Percentiles rank a stretch among this genome's conserved stretches.
Conservation (phyloP, 169 alveolate genomes). For the Amoebophrya sp. region DNA sequence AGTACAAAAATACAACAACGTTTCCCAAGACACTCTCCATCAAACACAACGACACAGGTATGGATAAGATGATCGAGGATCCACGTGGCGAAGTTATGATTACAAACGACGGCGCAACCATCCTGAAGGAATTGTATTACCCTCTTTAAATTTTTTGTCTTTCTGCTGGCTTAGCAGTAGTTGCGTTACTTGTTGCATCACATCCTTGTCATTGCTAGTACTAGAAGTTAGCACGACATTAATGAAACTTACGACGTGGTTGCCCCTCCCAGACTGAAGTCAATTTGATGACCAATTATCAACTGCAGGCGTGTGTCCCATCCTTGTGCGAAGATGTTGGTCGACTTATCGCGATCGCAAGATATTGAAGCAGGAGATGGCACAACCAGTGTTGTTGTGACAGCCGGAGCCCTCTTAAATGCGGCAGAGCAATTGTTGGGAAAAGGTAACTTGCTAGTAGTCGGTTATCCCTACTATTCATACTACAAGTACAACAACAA, state of each 20-base stretch:
- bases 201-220: neutral
- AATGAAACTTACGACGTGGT: neutral
- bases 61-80: slow-evolving; percentile 98
- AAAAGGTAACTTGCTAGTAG: too few relatives aligned
- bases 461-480: too few relatives aligned
- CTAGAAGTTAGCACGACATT: too few relatives aligned
- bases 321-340: slow-evolving; percentile 48
- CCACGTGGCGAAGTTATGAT: slow-evolving; percentile 94
- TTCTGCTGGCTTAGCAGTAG: too few relatives aligned
- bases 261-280: neutral
- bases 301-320: slow-evolving; percentile 37
- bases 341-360: slow-evolving; percentile 66
- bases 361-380: slow-evolving; percentile 99
- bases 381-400: slow-evolving; percentile 97
- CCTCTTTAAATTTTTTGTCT: too few relatives aligned
- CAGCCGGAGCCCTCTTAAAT: slow-evolving; percentile 94
- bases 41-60: slow-evolving; percentile 67
- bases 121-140: slow-evolving; percentile 68
- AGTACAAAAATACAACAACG: neutral
- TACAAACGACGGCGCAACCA: slow-evolving; percentile 99
- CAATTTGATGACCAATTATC: neutral
- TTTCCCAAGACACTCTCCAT: neutral
- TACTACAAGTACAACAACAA: too few relatives aligned
- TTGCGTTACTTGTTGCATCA: neutral
- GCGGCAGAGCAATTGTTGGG: slow-evolving; percentile 77